phyloP scores from a whole-genome alignment of 345 rosid genomes.

The Nasturtium officinale region DNA sequence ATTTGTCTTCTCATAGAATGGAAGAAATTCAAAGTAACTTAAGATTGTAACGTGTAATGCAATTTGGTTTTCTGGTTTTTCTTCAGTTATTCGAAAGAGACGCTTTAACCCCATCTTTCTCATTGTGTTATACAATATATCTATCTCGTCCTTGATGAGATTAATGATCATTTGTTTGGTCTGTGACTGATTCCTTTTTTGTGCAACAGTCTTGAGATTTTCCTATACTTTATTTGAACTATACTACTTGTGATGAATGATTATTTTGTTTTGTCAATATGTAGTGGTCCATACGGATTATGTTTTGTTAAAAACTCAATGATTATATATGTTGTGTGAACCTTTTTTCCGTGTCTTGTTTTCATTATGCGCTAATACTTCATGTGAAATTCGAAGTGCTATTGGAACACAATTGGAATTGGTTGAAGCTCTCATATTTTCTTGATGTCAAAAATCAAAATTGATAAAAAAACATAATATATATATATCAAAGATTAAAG shows the following conservation, averaged over 20 bases:
- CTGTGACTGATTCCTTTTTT: too few species aligned
- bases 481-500: not conserved
- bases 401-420: not conserved
- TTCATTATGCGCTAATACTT: not conserved
- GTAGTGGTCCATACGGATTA: constrained; percentile 7
- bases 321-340: constrained; percentile 4
- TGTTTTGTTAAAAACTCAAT: constrained; percentile 17
- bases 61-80: not conserved
- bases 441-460: constrained; percentile 25
- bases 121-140: not conserved
- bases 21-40: not conserved
- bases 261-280: not conserved
- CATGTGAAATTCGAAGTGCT: not conserved
- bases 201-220: too few species aligned
- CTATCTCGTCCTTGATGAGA: not conserved
- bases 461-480: not conserved
- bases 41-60: not conserved
- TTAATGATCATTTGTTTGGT: not conserved
- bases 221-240: not conserved
- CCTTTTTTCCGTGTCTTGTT: not conserved
- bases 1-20: not conserved
- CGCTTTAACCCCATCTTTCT: not conserved
- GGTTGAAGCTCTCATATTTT: constrained; percentile 9
- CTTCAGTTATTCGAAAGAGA: not conserved
- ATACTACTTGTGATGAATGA: not conserved